Evolutionary conservation across 306 rosid species (phyloP), one percentile per base, ranked within the genome.

Genomic region (Notholithocarpus densiflorus): DNA sequence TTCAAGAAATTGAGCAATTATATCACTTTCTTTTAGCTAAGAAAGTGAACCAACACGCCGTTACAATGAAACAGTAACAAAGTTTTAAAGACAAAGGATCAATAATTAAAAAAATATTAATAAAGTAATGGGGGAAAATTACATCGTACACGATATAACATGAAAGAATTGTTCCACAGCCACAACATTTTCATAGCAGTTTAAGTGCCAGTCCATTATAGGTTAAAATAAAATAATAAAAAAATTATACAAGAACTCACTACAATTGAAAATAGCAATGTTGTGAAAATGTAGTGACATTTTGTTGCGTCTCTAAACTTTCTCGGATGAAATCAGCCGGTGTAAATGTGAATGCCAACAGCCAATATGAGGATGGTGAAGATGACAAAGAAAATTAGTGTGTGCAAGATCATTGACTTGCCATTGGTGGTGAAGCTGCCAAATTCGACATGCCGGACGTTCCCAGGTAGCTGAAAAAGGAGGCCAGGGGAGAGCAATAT

Each of bases 311-410:
- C 11, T 40, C 45, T 40, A 40, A 2, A 40, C 45, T 40, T 40
- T 40, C 45, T 40, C 12, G 1, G 4, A 4, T 2, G 6, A 45
- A 23, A n/a, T 74, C 54, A 82, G 79, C 89, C 88, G 0, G 77
- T 76, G 82, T 77, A 71, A 53, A 89, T 85, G 37, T 78, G 91
- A 74, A 87, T 72, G 15, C 86, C 83, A 5, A 87, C 32, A 0
- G 91, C 91, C 87, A 87, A 82, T 3, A 87, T 34, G 70, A 89
- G 83, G 72, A 89, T 87, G 79, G 93, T 85, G 77, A 85, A 87
- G 74, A 80, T 34, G 78, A 15, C 79, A 48, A 89, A 86, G 85
- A 82, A 87, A 27, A 89, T 55, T 43, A 89, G 73, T 0, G 93
- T 77, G 82, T 89, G 89, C 75, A 89, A 75, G 3, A 85, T 9